Conservation (phyloP, 2,329 filamentous ascomycete genomes). For the Aspergillus sp. region DNA sequence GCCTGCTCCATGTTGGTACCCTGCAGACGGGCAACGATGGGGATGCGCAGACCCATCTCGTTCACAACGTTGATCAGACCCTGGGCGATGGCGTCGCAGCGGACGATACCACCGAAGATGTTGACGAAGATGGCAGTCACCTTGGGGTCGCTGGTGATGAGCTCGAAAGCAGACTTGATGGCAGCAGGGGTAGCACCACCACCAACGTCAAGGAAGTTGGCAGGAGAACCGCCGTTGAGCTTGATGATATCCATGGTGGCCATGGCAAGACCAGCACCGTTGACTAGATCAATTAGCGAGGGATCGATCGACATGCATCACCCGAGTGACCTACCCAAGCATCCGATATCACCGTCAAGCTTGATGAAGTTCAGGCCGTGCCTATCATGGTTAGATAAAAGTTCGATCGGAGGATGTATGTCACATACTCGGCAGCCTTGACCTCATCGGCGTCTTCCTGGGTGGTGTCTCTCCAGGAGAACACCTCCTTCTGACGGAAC, state of each 20-base stretch:
- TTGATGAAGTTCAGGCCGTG: slow-evolving; percentile 98
- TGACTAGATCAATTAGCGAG: slow-evolving; percentile 57
- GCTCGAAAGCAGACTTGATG: slow-evolving; percentile 96
- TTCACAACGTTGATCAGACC: slow-evolving; percentile 94
- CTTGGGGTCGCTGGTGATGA: slow-evolving; percentile 98
- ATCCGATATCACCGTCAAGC: slow-evolving; percentile 98
- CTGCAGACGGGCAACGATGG: slow-evolving; percentile 95
- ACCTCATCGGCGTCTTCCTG: slow-evolving; percentile 99
- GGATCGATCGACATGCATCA: not conserved
- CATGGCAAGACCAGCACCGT: slow-evolving; percentile 98
- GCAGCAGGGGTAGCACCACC: slow-evolving; percentile 95
- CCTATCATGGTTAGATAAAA: slow-evolving; percentile 24
- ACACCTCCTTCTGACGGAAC: slow-evolving; percentile 96
- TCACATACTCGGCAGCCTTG: slow-evolving; percentile 77
- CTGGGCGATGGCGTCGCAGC: slow-evolving; percentile 95
- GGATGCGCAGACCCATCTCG: slow-evolving; percentile 91
- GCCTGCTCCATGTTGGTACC: slow-evolving; percentile 97
- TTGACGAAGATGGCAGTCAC: slow-evolving; percentile 99
- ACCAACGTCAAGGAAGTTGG: slow-evolving; percentile 98
- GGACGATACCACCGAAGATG: slow-evolving; percentile 98
- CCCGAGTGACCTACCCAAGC: slow-evolving; percentile 55
- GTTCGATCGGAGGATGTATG: not conserved
- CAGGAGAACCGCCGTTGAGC: slow-evolving; percentile 91
- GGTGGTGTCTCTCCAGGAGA: slow-evolving; percentile 86
- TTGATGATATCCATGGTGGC: slow-evolving; percentile 99